Evolutionary conservation across 768 basidiomycete genomes (phyloP).

Genomic region (Suillus sp.): DNA sequence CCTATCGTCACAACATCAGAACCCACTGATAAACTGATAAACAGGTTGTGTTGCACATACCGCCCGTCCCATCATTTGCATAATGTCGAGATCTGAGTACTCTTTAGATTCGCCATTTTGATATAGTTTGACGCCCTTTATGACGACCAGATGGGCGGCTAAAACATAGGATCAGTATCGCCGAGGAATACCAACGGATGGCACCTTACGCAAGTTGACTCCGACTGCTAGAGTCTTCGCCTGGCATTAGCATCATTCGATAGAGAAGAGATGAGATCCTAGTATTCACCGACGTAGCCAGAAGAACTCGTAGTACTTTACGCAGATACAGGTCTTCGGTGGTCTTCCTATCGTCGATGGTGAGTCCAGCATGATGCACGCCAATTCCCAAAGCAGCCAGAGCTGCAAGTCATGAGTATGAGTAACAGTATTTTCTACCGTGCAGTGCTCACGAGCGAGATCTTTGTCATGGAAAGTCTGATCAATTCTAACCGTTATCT

Average conservation of each 20-base stretch:
- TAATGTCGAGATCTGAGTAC: constrained; percentile 89
- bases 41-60: constrained; percentile 41
- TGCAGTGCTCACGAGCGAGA: constrained; percentile 49
- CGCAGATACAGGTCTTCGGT: constrained; percentile 76
- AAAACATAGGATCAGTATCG: constrained; percentile 7
- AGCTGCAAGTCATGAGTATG: constrained; percentile 37
- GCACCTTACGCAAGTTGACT: constrained; percentile 82
- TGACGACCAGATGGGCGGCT: constrained; percentile 93
- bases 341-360: constrained; percentile 65
- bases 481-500: constrained; percentile 48
- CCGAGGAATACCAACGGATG: constrained; percentile 2
- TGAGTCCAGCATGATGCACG: constrained; percentile 90
- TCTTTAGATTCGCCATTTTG: constrained; percentile 70
- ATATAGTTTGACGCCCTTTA: constrained; percentile 87
- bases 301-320: constrained; percentile 64
- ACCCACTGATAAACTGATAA: constrained; percentile 5
- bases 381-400: constrained; percentile 79
- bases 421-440: constrained; percentile 8
- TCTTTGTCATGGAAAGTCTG: constrained; percentile 67
- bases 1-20: constrained; percentile 42
- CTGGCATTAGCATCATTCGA: constrained; percentile 10
- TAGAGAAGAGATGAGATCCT: background rate
- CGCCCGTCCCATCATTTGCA: constrained; percentile 97
- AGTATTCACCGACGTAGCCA: constrained; percentile 78
- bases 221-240: constrained; percentile 90